These are phyloP conservation scores for Sorghum bicolor DNA, from an alignment of 176 grass and related monocot genomes.

Conservation along the genomic window DNA sequence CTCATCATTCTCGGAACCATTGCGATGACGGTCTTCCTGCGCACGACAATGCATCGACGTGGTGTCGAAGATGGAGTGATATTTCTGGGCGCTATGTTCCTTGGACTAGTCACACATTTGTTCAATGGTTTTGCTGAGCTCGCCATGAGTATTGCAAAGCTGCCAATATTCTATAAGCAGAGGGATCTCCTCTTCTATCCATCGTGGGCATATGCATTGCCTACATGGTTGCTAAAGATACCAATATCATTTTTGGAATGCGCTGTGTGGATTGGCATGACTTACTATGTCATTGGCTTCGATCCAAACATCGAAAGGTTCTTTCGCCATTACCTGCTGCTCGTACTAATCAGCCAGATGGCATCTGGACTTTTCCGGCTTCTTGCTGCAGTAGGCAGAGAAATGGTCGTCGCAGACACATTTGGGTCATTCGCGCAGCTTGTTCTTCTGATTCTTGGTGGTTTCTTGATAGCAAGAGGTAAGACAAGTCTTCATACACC, in stretches of 20 bases:
- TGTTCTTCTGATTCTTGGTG: conserved; percentile 92
- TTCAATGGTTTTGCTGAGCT: conserved; percentile 95
- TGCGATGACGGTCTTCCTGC: conserved; percentile 88
- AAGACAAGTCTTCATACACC: conserved; percentile 10
- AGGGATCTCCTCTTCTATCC: conserved; percentile 92
- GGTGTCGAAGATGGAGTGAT: conserved; percentile 67
- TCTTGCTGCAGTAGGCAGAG: conserved; percentile 85
- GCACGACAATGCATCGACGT: conserved; percentile 63
- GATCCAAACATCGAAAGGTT: conserved; percentile 87
- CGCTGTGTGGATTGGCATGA: conserved; percentile 79
- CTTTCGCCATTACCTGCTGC: conserved; percentile 85
- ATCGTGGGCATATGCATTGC: conserved; percentile 84
- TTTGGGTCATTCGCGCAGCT: conserved; percentile 94
- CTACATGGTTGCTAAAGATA: conserved; percentile 91
- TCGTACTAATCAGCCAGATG: conserved; percentile 90
- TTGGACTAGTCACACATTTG: conserved; percentile 91
- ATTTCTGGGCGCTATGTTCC: conserved; percentile 85
- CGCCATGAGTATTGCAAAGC: conserved; percentile 81
- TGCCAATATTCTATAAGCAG: conserved; percentile 96
- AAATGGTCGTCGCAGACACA: conserved; percentile 95
- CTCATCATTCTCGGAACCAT: conserved; percentile 92
- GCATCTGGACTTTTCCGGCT: conserved; percentile 88
- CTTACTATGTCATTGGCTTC: conserved; percentile 93
- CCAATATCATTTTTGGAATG: conserved; percentile 91
- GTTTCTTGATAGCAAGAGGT: conserved; percentile 92